These are phyloP conservation scores for Porogramme epimiltina DNA, from an alignment of 1,284 basidiomycete genomes.

Conservation along the genomic window DNA sequence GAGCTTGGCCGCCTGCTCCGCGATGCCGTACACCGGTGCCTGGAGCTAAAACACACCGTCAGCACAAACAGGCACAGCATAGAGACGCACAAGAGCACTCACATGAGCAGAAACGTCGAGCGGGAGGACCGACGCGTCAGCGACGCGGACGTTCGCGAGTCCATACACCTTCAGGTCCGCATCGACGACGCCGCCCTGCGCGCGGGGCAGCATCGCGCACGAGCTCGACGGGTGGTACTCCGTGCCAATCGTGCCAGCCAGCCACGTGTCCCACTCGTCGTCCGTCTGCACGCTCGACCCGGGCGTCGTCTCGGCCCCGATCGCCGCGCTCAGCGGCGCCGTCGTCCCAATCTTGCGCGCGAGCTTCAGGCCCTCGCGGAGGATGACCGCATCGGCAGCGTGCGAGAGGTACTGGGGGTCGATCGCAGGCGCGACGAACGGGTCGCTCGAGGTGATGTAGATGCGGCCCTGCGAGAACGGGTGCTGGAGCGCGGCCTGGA, in stretches of 20 bases:
- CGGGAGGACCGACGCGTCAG: constrained; percentile 48
- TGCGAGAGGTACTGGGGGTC: constrained; percentile 66
- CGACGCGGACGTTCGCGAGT: constrained; percentile 33
- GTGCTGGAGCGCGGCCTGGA: constrained; percentile 72
- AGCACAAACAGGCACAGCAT: constrained; percentile 4
- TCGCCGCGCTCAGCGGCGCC: constrained; percentile 37
- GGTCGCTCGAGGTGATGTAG: constrained; percentile 50
- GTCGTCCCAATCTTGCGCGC: constrained; percentile 46
- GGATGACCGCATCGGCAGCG: constrained; percentile 52
- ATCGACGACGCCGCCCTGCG: constrained; percentile 67
- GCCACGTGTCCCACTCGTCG: constrained; percentile 49
- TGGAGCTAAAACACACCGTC: constrained; percentile 37
- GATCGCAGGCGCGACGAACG: constrained; percentile 59
- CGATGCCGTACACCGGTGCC: constrained; percentile 68
- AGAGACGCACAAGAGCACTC: constrained; percentile 30
- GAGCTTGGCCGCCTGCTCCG: constrained; percentile 67
- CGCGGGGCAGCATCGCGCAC: constrained; percentile 64
- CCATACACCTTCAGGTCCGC: constrained; percentile 66
- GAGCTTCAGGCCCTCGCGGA: constrained; percentile 60
- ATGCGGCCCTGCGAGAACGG: constrained; percentile 48
- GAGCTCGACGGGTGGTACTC: constrained; percentile 63
- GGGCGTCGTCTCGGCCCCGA: constrained; percentile 41
- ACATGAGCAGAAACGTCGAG: constrained; percentile 51
- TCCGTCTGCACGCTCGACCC: constrained; percentile 43
- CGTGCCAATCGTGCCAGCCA: constrained; percentile 40